phyloP scores from a whole-genome alignment of 352 stramenopile species.

The Phytophthora tentaculata region DNA sequence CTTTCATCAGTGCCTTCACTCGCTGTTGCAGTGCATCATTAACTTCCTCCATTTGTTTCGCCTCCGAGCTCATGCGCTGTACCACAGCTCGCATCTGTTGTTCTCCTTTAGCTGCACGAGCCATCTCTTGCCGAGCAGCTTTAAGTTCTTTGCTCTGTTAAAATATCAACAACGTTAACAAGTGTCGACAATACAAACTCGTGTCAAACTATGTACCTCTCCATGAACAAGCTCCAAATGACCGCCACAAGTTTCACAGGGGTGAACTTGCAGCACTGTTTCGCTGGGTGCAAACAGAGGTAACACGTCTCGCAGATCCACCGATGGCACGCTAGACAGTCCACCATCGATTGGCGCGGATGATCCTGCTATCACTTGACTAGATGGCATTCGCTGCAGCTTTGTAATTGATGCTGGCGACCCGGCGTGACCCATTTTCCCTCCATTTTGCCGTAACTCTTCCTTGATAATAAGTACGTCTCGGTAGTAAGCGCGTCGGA shows the following conservation, averaged over 20 bases:
- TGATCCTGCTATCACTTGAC: slow-evolving; percentile 10
- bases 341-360: slow-evolving; percentile 23
- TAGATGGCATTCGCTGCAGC: slow-evolving; percentile 17
- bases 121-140: slow-evolving; percentile 68
- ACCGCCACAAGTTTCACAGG: slow-evolving; percentile 73
- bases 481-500: slow-evolving; percentile 81
- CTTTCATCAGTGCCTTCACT: slow-evolving; percentile 75
- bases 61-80: slow-evolving; percentile 68
- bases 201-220: slow-evolving; percentile 45
- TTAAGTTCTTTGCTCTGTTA: slow-evolving; percentile 71
- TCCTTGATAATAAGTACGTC: slow-evolving; percentile 88
- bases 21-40: slow-evolving; percentile 79
- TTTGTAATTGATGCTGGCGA: slow-evolving; percentile 10
- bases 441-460: slow-evolving; percentile 55
- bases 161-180: not conserved
- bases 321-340: slow-evolving; percentile 67
- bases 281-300: slow-evolving; percentile 78
- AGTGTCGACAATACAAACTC: not conserved
- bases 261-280: slow-evolving; percentile 75
- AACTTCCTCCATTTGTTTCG: slow-evolving; percentile 76
- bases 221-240: slow-evolving; percentile 82
- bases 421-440: slow-evolving; percentile 21
- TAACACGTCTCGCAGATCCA: slow-evolving; percentile 72
- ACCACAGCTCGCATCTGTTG: slow-evolving; percentile 74
- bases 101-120: slow-evolving; percentile 67